Evolutionary conservation across 805 yeast species (phyloP), one percentile per base, ranked within the genome.

Genomic region (Suhomyces sp.): DNA sequence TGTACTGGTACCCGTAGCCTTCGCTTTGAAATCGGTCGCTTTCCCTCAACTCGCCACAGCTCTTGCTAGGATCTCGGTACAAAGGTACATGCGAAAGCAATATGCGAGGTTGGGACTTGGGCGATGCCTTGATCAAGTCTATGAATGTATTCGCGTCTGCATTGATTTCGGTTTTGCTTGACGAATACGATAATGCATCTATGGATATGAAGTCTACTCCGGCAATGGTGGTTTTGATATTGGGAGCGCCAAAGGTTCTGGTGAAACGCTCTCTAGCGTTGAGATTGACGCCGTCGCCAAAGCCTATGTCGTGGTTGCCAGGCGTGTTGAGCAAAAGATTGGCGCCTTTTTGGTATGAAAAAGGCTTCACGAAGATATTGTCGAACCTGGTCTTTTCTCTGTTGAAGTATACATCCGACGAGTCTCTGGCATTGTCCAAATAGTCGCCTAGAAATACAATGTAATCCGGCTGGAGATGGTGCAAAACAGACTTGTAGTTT

Each of bases 401-500:
- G 6, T 55, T 46, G 52, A 63, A 75, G 59, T 74, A 75, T 31
- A 51, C 57, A 46, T 72, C 68, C 19, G 54, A 50, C 29, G 70
- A 55, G 45, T 65, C 67, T 25, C 79, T 59, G 9, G 76, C 79
- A 53, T 75, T 74, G 53, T 75, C 79, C 44, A 74, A 57, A 47
- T 68, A 72, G 54, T 75, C 79, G 8, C 79, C 79, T 52, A 75
- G 57, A 55, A 74, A 75, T 49, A 73, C 60, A 27, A 74, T 57
- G 52, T 67, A 68, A 47, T 73, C 69, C 1, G 79, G 78, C 43
- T 59, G 51, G 45, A 73, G 60, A 27, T 60, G 63, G 2, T 55
- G 48, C 27, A 71, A 60, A n/a, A 75, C 48, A 5, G 71, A 62
- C 50, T 60, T 59, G 57, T 73, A 75, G 59, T 73, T 74, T 46